Conservation (phyloP, 805 yeast genomes). For the Metschnikowia orientalis region DNA sequence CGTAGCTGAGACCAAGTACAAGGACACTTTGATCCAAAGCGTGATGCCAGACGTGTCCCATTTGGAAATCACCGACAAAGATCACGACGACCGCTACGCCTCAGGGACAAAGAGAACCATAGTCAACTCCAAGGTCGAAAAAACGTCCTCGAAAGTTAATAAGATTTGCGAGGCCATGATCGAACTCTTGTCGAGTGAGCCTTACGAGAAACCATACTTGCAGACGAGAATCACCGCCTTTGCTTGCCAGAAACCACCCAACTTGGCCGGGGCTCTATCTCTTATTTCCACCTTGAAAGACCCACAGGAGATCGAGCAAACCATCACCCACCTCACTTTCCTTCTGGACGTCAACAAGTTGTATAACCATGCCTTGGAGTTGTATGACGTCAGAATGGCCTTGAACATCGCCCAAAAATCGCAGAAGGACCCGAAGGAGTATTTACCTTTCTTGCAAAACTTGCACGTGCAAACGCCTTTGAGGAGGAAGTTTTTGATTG, state of each 20-base stretch:
- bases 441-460: conserved; percentile 83
- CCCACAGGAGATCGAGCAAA: conserved; percentile 45
- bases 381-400: conserved; percentile 78
- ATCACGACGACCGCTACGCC: conserved; percentile 1
- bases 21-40: conserved; percentile 49
- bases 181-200: conserved; percentile 47
- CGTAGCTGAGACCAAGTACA: conserved; percentile 75
- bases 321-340: conserved; percentile 83
- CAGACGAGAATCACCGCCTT: conserved; percentile 86
- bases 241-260: conserved; percentile 89
- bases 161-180: conserved; percentile 70
- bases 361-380: conserved; percentile 73
- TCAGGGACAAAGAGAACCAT: conserved; percentile 30
- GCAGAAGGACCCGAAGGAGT: conserved; percentile 96
- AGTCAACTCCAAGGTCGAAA: conserved; percentile 36
- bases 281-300: conserved; percentile 53
- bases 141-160: conserved; percentile 57
- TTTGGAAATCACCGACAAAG: conserved; percentile 5
- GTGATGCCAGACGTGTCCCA: conserved; percentile 5
- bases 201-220: conserved; percentile 53
- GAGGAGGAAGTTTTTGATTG: conserved; percentile 72
- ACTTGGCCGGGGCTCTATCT: conserved; percentile 65
- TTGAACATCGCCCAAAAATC: conserved; percentile 90
- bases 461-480: conserved; percentile 63
- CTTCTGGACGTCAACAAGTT: conserved; percentile 82